Evolutionary conservation across 108 stramenopile genomes (phyloP).

Genomic region (Conticribra guillardii): DNA sequence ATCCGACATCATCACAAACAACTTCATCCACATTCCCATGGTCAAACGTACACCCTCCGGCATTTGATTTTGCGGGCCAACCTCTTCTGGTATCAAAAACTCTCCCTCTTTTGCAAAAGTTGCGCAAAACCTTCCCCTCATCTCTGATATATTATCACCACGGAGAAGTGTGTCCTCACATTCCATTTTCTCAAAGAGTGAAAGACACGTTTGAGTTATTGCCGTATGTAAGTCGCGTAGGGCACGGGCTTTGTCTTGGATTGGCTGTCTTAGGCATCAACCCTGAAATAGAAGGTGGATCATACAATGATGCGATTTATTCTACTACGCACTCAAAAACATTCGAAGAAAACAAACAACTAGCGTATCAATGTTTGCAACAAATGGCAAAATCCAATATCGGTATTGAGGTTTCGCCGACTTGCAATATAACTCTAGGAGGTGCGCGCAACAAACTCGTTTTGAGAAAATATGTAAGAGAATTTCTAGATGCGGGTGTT

Average conservation of each 20-base stretch:
- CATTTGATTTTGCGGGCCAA: constrained; percentile 40
- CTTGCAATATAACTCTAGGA: constrained; percentile 34
- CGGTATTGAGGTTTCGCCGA: constrained; percentile 35
- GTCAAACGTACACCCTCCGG: constrained; percentile 1
- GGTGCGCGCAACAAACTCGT: constrained; percentile 15
- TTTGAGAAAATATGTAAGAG: constrained; percentile 22
- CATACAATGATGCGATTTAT: neutral
- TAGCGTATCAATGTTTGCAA: constrained; percentile 23
- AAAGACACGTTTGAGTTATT: constrained; percentile 26
- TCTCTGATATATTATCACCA: constrained; percentile 35
- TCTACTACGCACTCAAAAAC: neutral
- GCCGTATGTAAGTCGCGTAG: constrained; percentile 30
- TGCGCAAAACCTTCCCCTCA: constrained; percentile 21
- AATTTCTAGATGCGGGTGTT: constrained; percentile 24
- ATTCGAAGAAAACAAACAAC: constrained; percentile 19
- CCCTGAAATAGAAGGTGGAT: constrained; percentile 5
- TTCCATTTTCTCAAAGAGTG: constrained; percentile 22
- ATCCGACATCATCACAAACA: neutral
- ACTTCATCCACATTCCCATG: neutral
- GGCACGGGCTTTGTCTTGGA: constrained; percentile 38
- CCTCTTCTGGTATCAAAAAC: constrained; percentile 20
- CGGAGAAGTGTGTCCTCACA: constrained; percentile 30
- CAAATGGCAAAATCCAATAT: constrained; percentile 22
- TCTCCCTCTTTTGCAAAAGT: constrained; percentile 18
- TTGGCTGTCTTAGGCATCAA: constrained; percentile 24